Base-by-base conservation (phyloP, 2,329 filamentous ascomycete genomes). In the Purpureocillium takamizusanense region DNA sequence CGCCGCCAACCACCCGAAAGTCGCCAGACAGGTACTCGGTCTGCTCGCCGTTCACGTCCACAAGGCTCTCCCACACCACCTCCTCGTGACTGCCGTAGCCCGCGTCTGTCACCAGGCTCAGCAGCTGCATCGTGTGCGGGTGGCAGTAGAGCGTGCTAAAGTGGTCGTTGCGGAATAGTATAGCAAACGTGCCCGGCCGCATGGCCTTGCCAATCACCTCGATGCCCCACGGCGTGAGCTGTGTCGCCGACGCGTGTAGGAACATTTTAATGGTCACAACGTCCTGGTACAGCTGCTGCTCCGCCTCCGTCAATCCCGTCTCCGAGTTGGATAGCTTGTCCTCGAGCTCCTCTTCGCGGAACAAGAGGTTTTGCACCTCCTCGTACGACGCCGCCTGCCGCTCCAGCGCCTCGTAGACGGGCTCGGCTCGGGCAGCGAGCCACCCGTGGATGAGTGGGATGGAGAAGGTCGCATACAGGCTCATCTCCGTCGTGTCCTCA, bases 151-250 rank as follows among this genome's bases (percentile, higher is more conserved):
- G 61, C 0, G 90, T 97, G 31, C 87, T 88, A 54, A 98, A 98
- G 57, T 98, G 92, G 54, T 98, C 90, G 51, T 98, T 98, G 18
- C 92, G 78, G 66, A 98, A 98, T 2, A 98, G 63, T 36, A 98
- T 97, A 1, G 86, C 86, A 44, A 95, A 77, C 1, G 83, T 78
- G 2, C 88, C 90, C 1, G 87, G 82, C 11, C 74, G 66, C 41
- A 95, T 72, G 6, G 74, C 79, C 36, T 77, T 75, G 1, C 72
- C 73, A 30, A 97, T 80, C 2, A 84, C 76, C 30, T 84, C 74
- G 3, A 98, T 70, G 0, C 92, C 92, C 59, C 82, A 83, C 0
- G 76, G 68, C 0, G 92, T 95, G 16, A 98, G 67, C 51, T 98
- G 92, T 0, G 92, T 97, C 0, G 87, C 82, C 43, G 86, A 89